phyloP scores from a whole-genome alignment of 768 basidiomycete genomes.

The Leccinum longicurvipes region DNA sequence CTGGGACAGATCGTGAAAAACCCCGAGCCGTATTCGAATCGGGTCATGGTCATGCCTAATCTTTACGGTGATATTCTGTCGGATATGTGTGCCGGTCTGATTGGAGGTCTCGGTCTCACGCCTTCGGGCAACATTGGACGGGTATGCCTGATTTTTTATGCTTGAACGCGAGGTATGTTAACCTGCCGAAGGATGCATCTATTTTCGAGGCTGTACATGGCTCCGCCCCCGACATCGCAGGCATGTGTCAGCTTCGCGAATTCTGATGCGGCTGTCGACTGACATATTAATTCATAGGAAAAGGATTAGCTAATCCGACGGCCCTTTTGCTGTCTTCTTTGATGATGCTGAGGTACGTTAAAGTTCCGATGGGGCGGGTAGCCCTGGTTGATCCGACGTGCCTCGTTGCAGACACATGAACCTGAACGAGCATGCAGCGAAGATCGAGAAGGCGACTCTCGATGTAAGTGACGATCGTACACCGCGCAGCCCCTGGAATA shows the following conservation, averaged over 20 bases:
- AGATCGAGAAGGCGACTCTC: constrained; percentile 90
- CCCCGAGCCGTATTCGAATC: constrained; percentile 88
- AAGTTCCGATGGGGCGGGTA: constrained; percentile 5
- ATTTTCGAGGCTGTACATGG: constrained; percentile 99
- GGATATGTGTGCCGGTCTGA: constrained; percentile 98
- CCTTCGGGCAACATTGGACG: constrained; percentile 97
- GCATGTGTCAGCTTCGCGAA: constrained; percentile 36
- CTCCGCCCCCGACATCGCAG: constrained; percentile 98
- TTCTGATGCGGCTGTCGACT: background rate
- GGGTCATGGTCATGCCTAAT: constrained; percentile 99
- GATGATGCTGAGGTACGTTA: constrained; percentile 91
- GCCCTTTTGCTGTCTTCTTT: constrained; percentile 90
- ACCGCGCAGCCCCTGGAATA: background rate
- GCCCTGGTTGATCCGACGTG: constrained; percentile 23
- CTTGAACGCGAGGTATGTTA: constrained; percentile 10
- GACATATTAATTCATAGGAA: constrained; percentile 44
- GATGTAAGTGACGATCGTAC: constrained; percentile 50
- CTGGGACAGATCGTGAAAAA: constrained; percentile 77
- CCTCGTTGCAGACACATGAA: constrained; percentile 78
- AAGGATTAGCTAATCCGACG: constrained; percentile 98
- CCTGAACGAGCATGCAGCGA: constrained; percentile 74
- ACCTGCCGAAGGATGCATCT: constrained; percentile 74
- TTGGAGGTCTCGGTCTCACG: constrained; percentile 95
- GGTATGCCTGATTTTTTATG: constrained; percentile 41
- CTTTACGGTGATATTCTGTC: constrained; percentile 94